Evolutionary conservation across 2,329 filamentous ascomycete genomes (phyloP), one percentile per base, ranked within the genome.

Genomic region (Elsinoe ampelina): DNA sequence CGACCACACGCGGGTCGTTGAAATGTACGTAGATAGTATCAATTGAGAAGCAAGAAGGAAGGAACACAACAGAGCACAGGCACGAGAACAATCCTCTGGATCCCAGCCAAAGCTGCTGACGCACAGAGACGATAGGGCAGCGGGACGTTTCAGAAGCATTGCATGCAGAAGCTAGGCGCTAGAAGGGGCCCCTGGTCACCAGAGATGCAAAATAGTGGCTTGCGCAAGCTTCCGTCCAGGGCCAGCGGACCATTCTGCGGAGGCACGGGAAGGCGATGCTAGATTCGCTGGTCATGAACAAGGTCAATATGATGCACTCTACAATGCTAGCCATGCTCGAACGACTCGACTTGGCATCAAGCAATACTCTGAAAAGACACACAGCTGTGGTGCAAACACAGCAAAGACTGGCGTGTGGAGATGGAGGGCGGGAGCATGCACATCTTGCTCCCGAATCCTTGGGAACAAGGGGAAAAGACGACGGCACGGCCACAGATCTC

Each of bases 161-260:
- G 48, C 48, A 39, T 52, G 48, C 48, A 52, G 13, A 39, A 52
- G 32, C 48, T 52, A 52, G 34, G 48, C 48, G 48, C 48, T 52
- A 52, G 48, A 52, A 39, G 26, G 19, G n/a, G 10, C 26, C 48
- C 47, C 48, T 17, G 36, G 48, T 52, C 48, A 52, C 34, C 32
- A 20, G 22, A 26, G 20, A 52, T 39, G n/a, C 19, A 15, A 32
- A 22, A 36, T 32, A 38, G 48, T 39, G 48, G 48, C 48, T 52
- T 52, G 35, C 19, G 20, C 35, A 52, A 39, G 38, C 48, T 52
- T 52, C n/a, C 10, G 12, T 52, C 48, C 17, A 35, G 45, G 6
- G 45, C 30, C 45, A 15, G 22, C 45, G 32, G 32, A 35, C n/a
- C 12, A 13, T 15, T 34, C 30, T 15, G 34, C 7, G 12, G 6